Conservation (phyloP, 345 rosid genomes). For the Geranium brycei region DNA sequence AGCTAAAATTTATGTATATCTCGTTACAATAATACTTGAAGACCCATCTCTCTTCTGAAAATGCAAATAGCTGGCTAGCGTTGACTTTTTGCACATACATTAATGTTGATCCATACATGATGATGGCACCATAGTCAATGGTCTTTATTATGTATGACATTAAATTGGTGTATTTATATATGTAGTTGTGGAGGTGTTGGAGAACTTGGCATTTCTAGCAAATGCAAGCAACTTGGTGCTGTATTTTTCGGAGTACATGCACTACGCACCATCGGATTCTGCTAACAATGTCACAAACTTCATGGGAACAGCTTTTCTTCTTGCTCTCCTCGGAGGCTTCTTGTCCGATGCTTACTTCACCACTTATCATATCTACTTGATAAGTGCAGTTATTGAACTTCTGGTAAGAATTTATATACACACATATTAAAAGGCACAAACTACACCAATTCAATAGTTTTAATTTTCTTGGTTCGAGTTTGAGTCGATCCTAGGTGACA, state of each 20-base stretch:
- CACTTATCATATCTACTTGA: conserved; percentile 29
- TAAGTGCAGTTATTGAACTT: conserved; percentile 29
- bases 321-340: conserved; percentile 49
- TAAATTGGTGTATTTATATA: background rate
- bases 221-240: conserved; percentile 36
- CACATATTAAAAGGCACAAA: too few relatives aligned
- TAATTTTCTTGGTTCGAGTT: too few relatives aligned
- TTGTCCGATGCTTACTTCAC: conserved; percentile 44
- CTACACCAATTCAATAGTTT: too few relatives aligned
- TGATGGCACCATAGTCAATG: too few relatives aligned
- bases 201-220: conserved; percentile 51
- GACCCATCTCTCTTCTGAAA: too few relatives aligned
- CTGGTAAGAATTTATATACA: conserved; percentile 21
- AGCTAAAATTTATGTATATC: too few relatives aligned
- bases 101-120: too few relatives aligned
- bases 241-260: conserved; percentile 36
- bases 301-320: conserved; percentile 53
- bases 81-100: too few relatives aligned
- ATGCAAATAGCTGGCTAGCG: too few relatives aligned
- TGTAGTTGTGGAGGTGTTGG: conserved; percentile 46
- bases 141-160: too few relatives aligned
- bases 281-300: conserved; percentile 58
- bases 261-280: conserved; percentile 35
- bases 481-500: too few relatives aligned
- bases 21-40: too few relatives aligned